Evolutionary conservation across 192 early-diverging fungal species (phyloP).

Genomic region (Funneliformis mosseae): DNA sequence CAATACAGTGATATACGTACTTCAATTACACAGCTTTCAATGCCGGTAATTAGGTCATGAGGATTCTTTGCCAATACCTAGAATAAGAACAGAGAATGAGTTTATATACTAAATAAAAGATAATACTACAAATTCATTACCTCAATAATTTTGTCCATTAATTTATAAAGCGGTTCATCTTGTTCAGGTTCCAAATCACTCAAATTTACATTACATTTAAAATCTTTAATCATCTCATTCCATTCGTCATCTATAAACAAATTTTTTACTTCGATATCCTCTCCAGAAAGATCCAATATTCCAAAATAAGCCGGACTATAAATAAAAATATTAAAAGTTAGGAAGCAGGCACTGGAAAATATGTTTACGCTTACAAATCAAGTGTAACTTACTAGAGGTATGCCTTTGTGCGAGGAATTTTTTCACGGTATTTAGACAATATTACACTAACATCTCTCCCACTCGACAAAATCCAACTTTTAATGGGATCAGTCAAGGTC

Average conservation of each 20-base stretch:
- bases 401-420: constrained; percentile 22
- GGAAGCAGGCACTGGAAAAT: background rate
- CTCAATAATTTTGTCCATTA: constrained; percentile 24
- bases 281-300: constrained; percentile 23
- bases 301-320: constrained; percentile 28
- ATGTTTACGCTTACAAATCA: constrained; percentile 2
- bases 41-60: constrained; percentile 19
- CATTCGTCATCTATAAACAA: constrained; percentile 33
- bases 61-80: constrained; percentile 31
- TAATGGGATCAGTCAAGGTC: constrained; percentile 10
- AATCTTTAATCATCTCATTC: constrained; percentile 26
- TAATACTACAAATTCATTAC: constrained; percentile 20
- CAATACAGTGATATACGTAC: constrained; percentile 20
- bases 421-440: constrained; percentile 5
- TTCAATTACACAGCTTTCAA: constrained; percentile 27
- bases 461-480: constrained; percentile 14
- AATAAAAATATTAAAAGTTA: constrained; percentile 28
- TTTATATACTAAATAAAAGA: constrained; percentile 6
- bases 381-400: constrained; percentile 22
- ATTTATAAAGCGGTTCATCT: constrained; percentile 2
- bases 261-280: constrained; percentile 22
- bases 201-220: constrained; percentile 14
- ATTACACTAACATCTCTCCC: constrained; percentile 7
- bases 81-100: constrained; percentile 1
- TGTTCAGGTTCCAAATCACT: constrained; percentile 10